Evolutionary conservation across 352 stramenopile species (phyloP).

Genomic region (Phytophthora boehmeriae): DNA sequence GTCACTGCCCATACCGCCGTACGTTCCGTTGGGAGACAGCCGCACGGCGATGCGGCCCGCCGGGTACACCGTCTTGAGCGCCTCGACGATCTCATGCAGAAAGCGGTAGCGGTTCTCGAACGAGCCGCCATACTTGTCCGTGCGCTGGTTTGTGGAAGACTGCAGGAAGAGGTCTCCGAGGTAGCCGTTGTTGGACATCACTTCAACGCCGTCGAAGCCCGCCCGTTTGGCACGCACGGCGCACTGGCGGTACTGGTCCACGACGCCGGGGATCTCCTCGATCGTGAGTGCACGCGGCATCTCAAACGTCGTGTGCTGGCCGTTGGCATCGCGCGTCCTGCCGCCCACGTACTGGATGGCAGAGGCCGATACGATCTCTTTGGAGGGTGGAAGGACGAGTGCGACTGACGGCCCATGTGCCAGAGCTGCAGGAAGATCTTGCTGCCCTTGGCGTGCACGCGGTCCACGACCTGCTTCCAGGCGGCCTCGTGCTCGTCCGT

Average conservation of each 20-base stretch:
- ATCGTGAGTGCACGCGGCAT: slow-evolving; percentile 14
- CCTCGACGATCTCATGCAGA: slow-evolving; percentile 58
- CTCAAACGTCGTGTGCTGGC: slow-evolving; percentile 9
- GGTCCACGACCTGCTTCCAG: slow-evolving; percentile 47
- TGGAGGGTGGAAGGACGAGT: slow-evolving; percentile 41
- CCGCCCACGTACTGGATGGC: slow-evolving; percentile 4
- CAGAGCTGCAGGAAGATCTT: slow-evolving; percentile 76
- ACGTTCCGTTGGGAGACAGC: slow-evolving; percentile 24
- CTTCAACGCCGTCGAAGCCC: slow-evolving; percentile 89
- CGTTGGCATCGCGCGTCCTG: slow-evolving; percentile 33
- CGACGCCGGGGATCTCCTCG: slow-evolving; percentile 29
- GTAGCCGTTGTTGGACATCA: slow-evolving; percentile 90
- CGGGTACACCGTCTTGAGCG: slow-evolving; percentile 23
- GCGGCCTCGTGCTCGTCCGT: slow-evolving; percentile 26
- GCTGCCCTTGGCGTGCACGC: slow-evolving; percentile 65
- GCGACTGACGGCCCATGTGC: slow-evolving; percentile 61
- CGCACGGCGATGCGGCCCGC: slow-evolving; percentile 27
- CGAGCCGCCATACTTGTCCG: slow-evolving; percentile 74
- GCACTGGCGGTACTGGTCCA: slow-evolving; percentile 67
- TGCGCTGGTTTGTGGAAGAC: slow-evolving; percentile 55
- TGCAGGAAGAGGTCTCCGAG: slow-evolving; percentile 66
- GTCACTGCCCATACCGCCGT: slow-evolving; percentile 21
- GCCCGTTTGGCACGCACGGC: slow-evolving; percentile 63
- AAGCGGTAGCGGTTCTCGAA: slow-evolving; percentile 73
- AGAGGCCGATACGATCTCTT: slow-evolving; percentile 18